These are phyloP conservation scores for Choiromyces venosus DNA, from an alignment of 495 filamentous ascomycete genomes.

Conservation along the genomic window DNA sequence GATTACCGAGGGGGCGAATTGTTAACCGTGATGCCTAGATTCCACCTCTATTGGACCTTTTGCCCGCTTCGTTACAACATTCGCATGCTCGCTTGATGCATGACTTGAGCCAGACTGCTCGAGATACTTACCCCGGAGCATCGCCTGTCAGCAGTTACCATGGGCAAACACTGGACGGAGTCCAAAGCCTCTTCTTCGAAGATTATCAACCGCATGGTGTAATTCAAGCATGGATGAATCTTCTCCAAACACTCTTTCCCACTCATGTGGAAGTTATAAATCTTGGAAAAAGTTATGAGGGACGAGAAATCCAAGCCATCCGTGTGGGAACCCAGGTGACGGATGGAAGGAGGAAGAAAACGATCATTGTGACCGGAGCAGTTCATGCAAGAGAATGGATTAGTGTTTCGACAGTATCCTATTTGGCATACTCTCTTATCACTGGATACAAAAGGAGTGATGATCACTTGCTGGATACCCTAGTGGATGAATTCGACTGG, in stretches of 20 bases:
- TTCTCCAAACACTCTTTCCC: slow-evolving; percentile 83
- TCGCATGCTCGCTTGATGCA: slow-evolving; percentile 71
- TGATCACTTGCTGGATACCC: slow-evolving; percentile 47
- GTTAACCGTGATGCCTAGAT: slow-evolving; percentile 47
- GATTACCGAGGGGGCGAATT: slow-evolving; percentile 10
- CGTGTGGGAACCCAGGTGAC: slow-evolving; percentile 56
- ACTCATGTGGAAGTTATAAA: slow-evolving; percentile 65
- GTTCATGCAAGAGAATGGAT: slow-evolving; percentile 95
- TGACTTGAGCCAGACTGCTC: slow-evolving; percentile 71
- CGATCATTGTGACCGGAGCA: slow-evolving; percentile 77
- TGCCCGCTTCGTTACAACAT: slow-evolving; percentile 68
- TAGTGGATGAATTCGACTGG: slow-evolving; percentile 78
- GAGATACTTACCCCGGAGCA: slow-evolving; percentile 62
- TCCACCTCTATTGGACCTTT: slow-evolving; percentile 70
- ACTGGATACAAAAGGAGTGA: slow-evolving; percentile 64
- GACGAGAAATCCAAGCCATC: slow-evolving; percentile 74
- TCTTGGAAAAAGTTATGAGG: slow-evolving; percentile 77
- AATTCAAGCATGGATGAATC: slow-evolving; percentile 78
- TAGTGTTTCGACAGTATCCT: slow-evolving; percentile 83
- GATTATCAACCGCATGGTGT: slow-evolving; percentile 80
- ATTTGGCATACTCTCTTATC: slow-evolving; percentile 82
- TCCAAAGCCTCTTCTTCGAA: slow-evolving; percentile 72
- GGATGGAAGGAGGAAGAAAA: slow-evolving; percentile 51
- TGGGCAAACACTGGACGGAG: slow-evolving; percentile 38
- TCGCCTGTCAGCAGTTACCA: slow-evolving; percentile 10